phyloP scores from a whole-genome alignment of 1,139 yeast genomes.

The Hemisphaericaspora xylofermentans region DNA sequence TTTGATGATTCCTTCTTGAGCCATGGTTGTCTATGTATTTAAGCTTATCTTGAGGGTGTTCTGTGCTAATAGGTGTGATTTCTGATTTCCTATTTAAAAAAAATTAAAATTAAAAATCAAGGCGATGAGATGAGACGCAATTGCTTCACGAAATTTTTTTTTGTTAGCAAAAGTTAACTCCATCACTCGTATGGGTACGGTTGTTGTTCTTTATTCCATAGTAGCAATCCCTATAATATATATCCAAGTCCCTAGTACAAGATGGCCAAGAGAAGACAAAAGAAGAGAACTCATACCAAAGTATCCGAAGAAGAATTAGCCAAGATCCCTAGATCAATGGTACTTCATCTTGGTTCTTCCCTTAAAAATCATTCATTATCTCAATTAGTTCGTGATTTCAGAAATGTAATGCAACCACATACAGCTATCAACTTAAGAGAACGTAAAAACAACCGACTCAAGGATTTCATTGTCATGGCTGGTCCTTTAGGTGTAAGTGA shows the following conservation, averaged over 20 bases:
- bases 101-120: neutral
- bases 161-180: neutral
- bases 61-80: neutral
- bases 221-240: too few relatives aligned
- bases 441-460: constrained; percentile 79
- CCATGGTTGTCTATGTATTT: constrained; percentile 9
- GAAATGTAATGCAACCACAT: constrained; percentile 94
- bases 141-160: constrained; percentile 1
- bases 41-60: constrained; percentile 1
- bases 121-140: constrained; percentile 3
- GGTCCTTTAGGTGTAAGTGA: constrained; percentile 95
- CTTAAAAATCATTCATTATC: constrained; percentile 77
- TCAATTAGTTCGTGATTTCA: constrained; percentile 82
- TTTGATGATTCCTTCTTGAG: constrained; percentile 16
- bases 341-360: constrained; percentile 79
- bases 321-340: constrained; percentile 89
- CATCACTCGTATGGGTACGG: too few relatives aligned
- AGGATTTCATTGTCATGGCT: constrained; percentile 93
- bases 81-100: neutral
- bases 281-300: constrained; percentile 84
- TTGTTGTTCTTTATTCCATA: too few relatives aligned
- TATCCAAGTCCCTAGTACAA: neutral
- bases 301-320: constrained; percentile 66
- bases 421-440: constrained; percentile 89
- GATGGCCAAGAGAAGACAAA: constrained; percentile 51